A percentile compares a stretch with the other conserved stretches of the same genome.
Conservation (phyloP, 176 grass and related monocot genomes). For the Zoysia japonica region DNA sequence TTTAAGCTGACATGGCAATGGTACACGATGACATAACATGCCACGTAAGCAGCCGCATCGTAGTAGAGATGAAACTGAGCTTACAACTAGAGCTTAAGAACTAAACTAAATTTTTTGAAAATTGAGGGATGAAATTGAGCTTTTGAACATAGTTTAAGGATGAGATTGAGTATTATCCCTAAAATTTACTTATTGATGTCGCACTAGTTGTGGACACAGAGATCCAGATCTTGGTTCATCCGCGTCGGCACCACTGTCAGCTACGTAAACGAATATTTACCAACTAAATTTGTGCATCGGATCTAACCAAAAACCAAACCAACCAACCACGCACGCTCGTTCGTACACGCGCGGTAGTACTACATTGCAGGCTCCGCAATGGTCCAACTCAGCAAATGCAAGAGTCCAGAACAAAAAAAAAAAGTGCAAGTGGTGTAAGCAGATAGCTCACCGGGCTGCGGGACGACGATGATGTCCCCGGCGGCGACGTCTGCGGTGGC, state of each 20-base stretch:
- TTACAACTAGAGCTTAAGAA: too few relatives aligned
- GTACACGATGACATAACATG: too few relatives aligned
- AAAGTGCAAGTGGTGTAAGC: neutral
- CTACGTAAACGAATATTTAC: constrained; percentile 17
- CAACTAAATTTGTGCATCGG: constrained; percentile 25
- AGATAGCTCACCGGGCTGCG: constrained; percentile 57
- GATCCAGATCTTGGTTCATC: neutral
- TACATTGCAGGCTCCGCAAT: neutral
- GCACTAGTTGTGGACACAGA: neutral
- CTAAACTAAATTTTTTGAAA: too few relatives aligned
- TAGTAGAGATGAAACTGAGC: too few relatives aligned
- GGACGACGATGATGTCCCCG: constrained; percentile 82
- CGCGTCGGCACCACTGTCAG: constrained; percentile 1
- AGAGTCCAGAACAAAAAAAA: constrained; percentile 24
- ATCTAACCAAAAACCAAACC: neutral
- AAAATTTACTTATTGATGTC: neutral
- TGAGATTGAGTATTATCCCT: too few relatives aligned
- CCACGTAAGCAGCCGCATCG: too few relatives aligned
- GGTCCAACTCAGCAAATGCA: constrained; percentile 13
- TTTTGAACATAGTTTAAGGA: too few relatives aligned
- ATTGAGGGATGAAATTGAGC: too few relatives aligned
- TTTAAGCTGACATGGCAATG: too few relatives aligned
- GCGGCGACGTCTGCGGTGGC: constrained; percentile 53
- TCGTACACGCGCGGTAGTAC: neutral
- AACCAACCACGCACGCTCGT: constrained; percentile 23